Evolutionary conservation across 768 basidiomycete species (phyloP).

Genomic region (Lepiota brunneoincarnata): DNA sequence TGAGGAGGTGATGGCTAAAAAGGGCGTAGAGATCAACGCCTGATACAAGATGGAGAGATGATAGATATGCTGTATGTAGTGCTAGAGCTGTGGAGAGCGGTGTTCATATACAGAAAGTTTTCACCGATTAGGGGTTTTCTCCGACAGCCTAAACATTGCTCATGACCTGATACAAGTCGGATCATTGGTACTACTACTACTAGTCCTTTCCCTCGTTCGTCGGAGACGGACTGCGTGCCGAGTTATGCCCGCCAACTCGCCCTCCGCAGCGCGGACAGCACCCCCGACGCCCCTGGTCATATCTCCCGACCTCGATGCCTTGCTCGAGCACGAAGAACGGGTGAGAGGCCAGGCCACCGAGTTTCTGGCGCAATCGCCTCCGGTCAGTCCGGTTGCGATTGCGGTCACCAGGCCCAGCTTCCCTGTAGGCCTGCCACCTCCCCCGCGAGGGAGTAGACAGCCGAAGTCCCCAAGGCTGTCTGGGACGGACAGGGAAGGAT

Average conservation of each 20-base stretch:
- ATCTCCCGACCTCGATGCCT: conserved; percentile 57
- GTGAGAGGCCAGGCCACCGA: conserved; percentile 26
- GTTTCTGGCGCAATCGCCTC: conserved; percentile 6
- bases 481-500: neutral
- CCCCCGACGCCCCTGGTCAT: conserved; percentile 39
- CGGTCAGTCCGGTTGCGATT: neutral
- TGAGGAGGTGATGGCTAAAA: no score
- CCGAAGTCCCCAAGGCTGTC: conserved; percentile 19
- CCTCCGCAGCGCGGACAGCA: neutral
- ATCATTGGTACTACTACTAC: neutral
- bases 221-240: conserved; percentile 1
- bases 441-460: conserved; percentile 26
- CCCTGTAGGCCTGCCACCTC: conserved; percentile 59
- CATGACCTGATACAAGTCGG: neutral
- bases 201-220: neutral
- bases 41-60: neutral
- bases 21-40: neutral
- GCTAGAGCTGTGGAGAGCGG: neutral
- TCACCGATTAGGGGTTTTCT: neutral
- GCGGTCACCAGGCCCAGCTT: conserved; percentile 3
- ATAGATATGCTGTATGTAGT: neutral
- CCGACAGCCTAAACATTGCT: neutral
- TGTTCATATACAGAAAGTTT: neutral
- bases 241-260: neutral
- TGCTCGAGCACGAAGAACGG: conserved; percentile 56